A percentile compares a stretch with the other conserved stretches of the same genome.
Conservation (phyloP, 495 filamentous ascomycete species). For the Aspergillus sclerotiicarbonarius region DNA sequence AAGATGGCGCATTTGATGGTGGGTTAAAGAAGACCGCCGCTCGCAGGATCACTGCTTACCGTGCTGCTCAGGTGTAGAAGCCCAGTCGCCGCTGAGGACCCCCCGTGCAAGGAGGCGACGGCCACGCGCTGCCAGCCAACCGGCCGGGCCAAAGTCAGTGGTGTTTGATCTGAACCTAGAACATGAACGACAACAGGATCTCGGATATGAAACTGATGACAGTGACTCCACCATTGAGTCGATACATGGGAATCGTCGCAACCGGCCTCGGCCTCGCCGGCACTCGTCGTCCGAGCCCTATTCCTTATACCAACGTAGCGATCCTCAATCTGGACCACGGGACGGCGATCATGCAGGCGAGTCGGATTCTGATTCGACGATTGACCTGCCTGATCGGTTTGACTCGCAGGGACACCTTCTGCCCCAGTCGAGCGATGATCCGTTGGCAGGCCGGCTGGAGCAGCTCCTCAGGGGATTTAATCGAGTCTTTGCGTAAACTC, state of each 20-base stretch:
- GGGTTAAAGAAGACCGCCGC: constrained; percentile 35
- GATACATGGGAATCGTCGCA: constrained; percentile 20
- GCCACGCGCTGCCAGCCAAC: constrained; percentile 26
- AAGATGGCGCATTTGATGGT: constrained; percentile 40
- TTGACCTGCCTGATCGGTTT: constrained; percentile 64
- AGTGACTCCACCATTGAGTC: constrained; percentile 38
- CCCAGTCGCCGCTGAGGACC: constrained; percentile 2
- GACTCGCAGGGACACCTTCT: constrained; percentile 57
- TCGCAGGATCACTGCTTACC: constrained; percentile 6
- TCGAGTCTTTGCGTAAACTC: constrained; percentile 24
- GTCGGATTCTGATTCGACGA: constrained; percentile 45
- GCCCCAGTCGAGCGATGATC: constrained; percentile 32
- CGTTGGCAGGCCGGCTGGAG: constrained; percentile 36
- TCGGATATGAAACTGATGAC: constrained; percentile 46
- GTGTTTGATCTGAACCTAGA: constrained; percentile 33
- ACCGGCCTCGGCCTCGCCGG: constrained; percentile 22
- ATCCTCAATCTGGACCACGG: constrained; percentile 8
- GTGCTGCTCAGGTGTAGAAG: constrained; percentile 26
- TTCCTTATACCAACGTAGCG: constrained; percentile 11
- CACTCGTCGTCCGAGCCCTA: constrained; percentile 30
- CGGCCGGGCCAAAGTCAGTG: constrained; percentile 36
- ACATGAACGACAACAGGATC: constrained; percentile 14
- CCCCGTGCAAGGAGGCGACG: constrained; percentile 14
- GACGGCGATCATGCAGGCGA: constrained; percentile 21
- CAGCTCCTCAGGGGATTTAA: constrained; percentile 35